A percentile compares a stretch with the other conserved stretches of the same genome.
Conservation (phyloP, 208 protist species). For the Acanthamoeba castellanii region DNA sequence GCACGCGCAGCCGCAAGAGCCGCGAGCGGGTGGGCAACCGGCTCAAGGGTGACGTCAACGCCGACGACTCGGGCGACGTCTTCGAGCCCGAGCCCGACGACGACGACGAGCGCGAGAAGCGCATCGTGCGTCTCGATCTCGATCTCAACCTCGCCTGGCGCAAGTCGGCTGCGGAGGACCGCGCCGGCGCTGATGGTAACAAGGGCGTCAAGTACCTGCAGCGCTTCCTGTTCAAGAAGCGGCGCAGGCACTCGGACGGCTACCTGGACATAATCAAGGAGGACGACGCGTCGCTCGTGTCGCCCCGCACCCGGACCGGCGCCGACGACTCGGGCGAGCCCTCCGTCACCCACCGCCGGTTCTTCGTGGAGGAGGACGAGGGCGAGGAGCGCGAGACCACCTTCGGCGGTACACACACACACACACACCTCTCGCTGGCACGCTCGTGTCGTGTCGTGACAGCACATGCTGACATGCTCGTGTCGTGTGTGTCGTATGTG, state of each 20-base stretch:
- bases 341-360: slow-evolving; percentile 16
- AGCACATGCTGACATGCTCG: neutral
- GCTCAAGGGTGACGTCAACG: neutral
- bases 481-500: neutral
- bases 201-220: slow-evolving; percentile 68
- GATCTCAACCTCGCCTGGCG: slow-evolving; percentile 65
- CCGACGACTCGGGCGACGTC: neutral
- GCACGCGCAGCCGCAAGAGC: neutral
- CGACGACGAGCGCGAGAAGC: slow-evolving; percentile 39
- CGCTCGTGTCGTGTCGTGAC: neutral
- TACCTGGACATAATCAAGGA: slow-evolving; percentile 61
- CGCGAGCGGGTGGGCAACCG: neutral
- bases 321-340: neutral
- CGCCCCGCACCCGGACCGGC: neutral
- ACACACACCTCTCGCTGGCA: no score
- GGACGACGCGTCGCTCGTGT: neutral
- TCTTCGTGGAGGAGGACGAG: slow-evolving; percentile 68
- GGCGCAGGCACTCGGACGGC: slow-evolving; percentile 29
- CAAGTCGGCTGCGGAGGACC: neutral
- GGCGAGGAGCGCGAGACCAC: slow-evolving; percentile 46
- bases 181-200: neutral
- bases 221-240: slow-evolving; percentile 69
- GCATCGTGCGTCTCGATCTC: slow-evolving; percentile 17
- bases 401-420: neutral
- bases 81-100: neutral